Percentiles rank a stretch among this genome's conserved stretches.
Evolutionary conservation across 768 basidiomycete species (phyloP).

Genomic region (Mycena vulgaris): DNA sequence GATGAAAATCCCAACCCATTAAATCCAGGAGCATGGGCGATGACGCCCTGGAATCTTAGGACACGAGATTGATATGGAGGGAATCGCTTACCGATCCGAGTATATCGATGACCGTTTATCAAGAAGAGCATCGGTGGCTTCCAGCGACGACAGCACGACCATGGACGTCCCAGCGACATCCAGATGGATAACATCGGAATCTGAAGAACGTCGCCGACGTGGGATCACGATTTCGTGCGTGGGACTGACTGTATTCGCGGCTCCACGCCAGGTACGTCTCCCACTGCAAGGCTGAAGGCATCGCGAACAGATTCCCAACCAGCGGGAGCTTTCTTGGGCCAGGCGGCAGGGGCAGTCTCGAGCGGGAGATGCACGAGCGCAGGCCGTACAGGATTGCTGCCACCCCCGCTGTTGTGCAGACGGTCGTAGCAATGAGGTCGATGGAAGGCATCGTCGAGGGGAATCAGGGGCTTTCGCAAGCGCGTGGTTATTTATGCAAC

Average conservation of each 20-base stretch:
- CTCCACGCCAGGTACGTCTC: conserved; percentile 56
- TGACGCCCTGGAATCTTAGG: not conserved
- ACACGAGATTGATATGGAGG: not conserved
- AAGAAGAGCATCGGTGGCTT: conserved; percentile 50
- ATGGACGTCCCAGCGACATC: conserved; percentile 52
- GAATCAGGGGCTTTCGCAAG: no score
- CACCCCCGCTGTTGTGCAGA: not conserved
- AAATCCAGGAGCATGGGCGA: not conserved
- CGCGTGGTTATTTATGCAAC: no score
- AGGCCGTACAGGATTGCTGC: not conserved
- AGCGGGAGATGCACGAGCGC: not conserved
- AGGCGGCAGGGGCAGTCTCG: conserved; percentile 44
- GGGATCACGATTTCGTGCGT: not conserved
- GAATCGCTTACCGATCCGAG: not conserved
- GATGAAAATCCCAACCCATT: not conserved
- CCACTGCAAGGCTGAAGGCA: conserved; percentile 59
- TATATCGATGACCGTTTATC: conserved; percentile 48
- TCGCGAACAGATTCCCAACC: conserved; percentile 60
- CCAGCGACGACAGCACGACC: conserved; percentile 45
- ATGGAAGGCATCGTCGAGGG: no score
- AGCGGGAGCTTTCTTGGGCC: conserved; percentile 61
- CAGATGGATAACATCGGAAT: conserved; percentile 46
- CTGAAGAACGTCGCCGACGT: not conserved
- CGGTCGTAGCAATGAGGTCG: no score
- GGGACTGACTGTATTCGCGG: conserved; percentile 45